phyloP scores from a whole-genome alignment of 345 rosid genomes.

The Mangifera indica region DNA sequence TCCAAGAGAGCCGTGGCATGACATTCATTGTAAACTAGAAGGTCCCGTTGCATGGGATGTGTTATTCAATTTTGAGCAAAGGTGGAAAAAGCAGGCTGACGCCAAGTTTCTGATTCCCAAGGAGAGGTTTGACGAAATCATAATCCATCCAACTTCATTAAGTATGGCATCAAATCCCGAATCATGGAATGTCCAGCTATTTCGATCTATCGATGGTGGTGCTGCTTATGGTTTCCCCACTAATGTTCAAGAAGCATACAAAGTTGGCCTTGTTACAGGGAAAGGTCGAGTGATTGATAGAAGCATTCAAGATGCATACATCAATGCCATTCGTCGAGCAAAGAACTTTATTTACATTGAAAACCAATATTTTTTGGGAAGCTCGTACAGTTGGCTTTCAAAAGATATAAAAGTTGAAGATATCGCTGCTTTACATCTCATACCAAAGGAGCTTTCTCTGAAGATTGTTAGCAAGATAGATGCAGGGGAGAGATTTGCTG shows the following conservation, averaged over 20 bases:
- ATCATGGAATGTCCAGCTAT: slow-evolving; percentile 65
- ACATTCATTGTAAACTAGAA: slow-evolving; percentile 79
- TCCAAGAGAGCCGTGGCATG: slow-evolving; percentile 98
- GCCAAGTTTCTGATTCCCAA: slow-evolving; percentile 30
- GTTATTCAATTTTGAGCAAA: slow-evolving; percentile 80
- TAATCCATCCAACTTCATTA: slow-evolving; percentile 30
- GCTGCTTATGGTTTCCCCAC: slow-evolving; percentile 46
- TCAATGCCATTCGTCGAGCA: slow-evolving; percentile 74
- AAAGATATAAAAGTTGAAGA: slow-evolving; percentile 44
- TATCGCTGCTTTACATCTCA: slow-evolving; percentile 60
- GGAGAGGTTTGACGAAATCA: slow-evolving; percentile 20
- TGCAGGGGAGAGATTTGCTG: slow-evolving; percentile 65
- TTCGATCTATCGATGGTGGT: slow-evolving; percentile 65
- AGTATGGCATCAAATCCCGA: slow-evolving; percentile 24
- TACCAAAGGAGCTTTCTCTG: slow-evolving; percentile 74
- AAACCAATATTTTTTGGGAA: slow-evolving; percentile 80
- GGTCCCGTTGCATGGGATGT: slow-evolving; percentile 95
- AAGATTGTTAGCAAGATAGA: slow-evolving; percentile 78
- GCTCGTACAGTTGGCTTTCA: slow-evolving; percentile 72
- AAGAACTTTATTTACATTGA: slow-evolving; percentile 80
- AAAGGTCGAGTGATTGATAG: slow-evolving; percentile 58
- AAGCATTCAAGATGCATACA: slow-evolving; percentile 86
- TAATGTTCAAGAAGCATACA: slow-evolving; percentile 35
- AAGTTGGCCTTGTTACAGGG: slow-evolving; percentile 50
- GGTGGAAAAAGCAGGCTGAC: slow-evolving; percentile 70